Percentiles rank a stretch among this genome's conserved stretches.
phyloP scores from a whole-genome alignment of 75 land plant genomes.

The Pseudotsuga menziesii region DNA sequence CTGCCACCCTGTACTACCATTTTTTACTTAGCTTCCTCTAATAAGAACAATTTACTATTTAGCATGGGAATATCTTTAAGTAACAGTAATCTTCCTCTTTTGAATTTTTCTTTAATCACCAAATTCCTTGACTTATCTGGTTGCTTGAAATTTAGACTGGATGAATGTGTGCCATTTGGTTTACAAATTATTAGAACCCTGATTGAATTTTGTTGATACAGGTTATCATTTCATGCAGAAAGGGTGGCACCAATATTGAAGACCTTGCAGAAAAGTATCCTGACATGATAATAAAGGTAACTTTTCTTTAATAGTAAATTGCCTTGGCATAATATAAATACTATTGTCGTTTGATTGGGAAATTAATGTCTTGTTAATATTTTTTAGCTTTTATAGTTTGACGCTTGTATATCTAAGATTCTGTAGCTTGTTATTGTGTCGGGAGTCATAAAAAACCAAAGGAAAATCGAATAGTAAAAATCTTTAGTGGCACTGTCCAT shows the following conservation, averaged over 20 bases:
- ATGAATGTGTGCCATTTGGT: not conserved
- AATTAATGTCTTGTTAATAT: not conserved
- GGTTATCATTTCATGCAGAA: conserved; percentile 90
- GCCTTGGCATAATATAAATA: not conserved
- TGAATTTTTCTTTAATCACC: not conserved
- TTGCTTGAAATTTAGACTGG: not conserved
- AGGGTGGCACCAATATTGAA: conserved; percentile 99
- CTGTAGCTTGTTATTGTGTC: not conserved
- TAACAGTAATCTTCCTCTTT: not conserved
- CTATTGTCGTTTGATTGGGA: not conserved
- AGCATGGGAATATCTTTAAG: not conserved
- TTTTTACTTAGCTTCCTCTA: too few species aligned
- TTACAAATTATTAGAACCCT: not conserved
- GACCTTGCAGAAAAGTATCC: conserved; percentile 99
- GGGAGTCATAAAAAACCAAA: not conserved
- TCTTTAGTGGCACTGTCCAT: not conserved
- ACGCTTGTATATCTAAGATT: not conserved
- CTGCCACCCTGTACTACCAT: too few species aligned
- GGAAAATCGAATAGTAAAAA: not conserved
- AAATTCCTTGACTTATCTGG: not conserved
- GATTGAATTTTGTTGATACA: conserved; percentile 13
- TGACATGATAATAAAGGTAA: conserved; percentile 92
- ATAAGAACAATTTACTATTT: too few species aligned
- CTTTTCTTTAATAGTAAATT: not conserved
- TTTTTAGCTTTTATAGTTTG: not conserved